Base-by-base conservation (phyloP, 192 early-diverging fungal genomes). In the Backusella tuberculispora region DNA sequence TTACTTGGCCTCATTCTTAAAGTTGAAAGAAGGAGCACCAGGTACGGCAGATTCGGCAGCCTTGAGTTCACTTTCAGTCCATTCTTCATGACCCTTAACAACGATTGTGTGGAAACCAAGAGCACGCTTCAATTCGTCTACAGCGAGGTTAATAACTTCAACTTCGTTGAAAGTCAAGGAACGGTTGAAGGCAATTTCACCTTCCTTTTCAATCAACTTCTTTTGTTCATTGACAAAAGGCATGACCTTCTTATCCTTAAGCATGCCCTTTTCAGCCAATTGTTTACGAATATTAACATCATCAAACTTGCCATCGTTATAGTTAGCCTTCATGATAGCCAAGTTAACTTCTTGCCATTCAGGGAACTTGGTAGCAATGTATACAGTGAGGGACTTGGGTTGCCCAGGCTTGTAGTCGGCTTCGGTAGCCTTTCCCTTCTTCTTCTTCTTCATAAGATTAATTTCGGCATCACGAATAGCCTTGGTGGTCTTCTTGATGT, bases 161-260 rank as follows among this genome's bases (percentile, higher is more conserved):
- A 81, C 29, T 83, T 99, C 98, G 70, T 95, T 83, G 79, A 98
- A 99, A 38, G 77, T 71, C 63, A 98, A 87, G 5, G 92, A 81
- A 73, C 95, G 90, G 76, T 95, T 88, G 77, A 99, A 95, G 6
- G 91, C 96, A 9, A 81, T 66, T 6, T 85, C 69, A 6, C 97
- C 96, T 4, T 81, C 71, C 24, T 76, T 82, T 42, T 86, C 88
- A 14, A 97, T 90, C 50, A 84, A 87, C 82, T 95, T 96, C 91
- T 83, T 83, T 70, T 79, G 76, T 50, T 92, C 89, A 65, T 96
- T 90, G 63, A 96, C 88, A 85, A 99, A 99, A 17, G 96, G 95
- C 96, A 98, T 98, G n/a, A 88, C 92, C 81, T 92, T 91, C 85
- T 98, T 98, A 85, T 99, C 93, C 86, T 96, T 97, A 78, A 93